Conservation (phyloP, 2,329 filamentous ascomycete species). For the Sporothrix curviconia region DNA sequence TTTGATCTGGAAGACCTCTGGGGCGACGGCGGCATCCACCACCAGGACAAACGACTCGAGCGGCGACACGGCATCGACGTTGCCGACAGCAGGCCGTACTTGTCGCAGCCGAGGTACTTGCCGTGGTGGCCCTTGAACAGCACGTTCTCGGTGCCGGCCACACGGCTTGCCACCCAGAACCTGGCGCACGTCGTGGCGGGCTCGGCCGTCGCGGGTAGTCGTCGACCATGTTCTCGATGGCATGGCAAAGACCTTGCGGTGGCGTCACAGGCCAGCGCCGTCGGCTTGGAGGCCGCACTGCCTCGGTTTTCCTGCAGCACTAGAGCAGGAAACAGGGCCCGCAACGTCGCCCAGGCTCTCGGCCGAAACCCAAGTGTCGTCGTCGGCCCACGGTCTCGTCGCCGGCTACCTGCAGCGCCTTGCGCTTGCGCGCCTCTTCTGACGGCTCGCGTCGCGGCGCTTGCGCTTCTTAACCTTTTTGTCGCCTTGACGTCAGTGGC, state of each 20-base stretch:
- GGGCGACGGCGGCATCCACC: conserved; percentile 51
- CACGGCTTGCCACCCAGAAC: conserved; percentile 86
- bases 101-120: conserved; percentile 80
- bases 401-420: conserved; percentile 31
- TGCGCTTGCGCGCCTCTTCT: conserved; percentile 29
- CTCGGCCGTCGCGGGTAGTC: conserved; percentile 78
- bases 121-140: conserved; percentile 89
- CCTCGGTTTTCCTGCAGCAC: conserved; percentile 49
- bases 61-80: conserved; percentile 73
- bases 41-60: conserved; percentile 76
- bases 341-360: conserved; percentile 66
- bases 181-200: conserved; percentile 91
- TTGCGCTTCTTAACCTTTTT: conserved; percentile 93
- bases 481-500: conserved; percentile 89
- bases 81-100: conserved; percentile 70
- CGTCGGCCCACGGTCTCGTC: conserved; percentile 45
- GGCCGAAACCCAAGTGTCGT: conserved; percentile 89
- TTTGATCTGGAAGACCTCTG: conserved; percentile 68
- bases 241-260: conserved; percentile 76
- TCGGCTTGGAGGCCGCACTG: too few relatives aligned
- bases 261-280: conserved; percentile 77
- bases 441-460: conserved; percentile 48
- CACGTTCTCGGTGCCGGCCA: conserved; percentile 73
- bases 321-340: conserved; percentile 84
- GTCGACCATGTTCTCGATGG: conserved; percentile 82